These are phyloP conservation scores for Leptographium lundbergii DNA, from an alignment of 2,329 filamentous ascomycete species.

Conservation along the genomic window DNA sequence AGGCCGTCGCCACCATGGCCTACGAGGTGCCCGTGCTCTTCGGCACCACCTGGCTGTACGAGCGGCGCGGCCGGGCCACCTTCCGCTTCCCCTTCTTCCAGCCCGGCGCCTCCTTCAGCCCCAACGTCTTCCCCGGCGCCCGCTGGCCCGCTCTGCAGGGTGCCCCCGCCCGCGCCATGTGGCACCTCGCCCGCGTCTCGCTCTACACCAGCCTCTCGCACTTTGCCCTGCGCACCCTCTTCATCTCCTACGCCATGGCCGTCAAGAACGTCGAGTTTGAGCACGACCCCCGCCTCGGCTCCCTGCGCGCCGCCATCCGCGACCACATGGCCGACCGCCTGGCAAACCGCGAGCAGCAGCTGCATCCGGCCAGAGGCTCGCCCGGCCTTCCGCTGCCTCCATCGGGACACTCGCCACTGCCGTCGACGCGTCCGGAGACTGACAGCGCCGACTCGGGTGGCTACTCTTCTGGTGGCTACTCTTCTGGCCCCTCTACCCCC, in stretches of 20 bases:
- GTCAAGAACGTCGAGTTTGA: constrained; percentile 5
- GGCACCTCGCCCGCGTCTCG: constrained; percentile 9
- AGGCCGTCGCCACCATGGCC: constrained; percentile 4
- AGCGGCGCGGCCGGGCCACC: constrained; percentile 6
- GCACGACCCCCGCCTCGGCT: constrained; percentile 6
- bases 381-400: background rate
- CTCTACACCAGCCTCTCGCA: constrained; percentile 8
- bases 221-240: constrained; percentile 2
- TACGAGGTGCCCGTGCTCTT: constrained; percentile 7
- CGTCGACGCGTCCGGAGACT: background rate
- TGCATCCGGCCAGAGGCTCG: background rate
- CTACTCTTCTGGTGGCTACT: no score
- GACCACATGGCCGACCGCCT: background rate
- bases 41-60: background rate
- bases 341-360: background rate
- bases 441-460: no score
- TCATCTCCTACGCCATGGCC: constrained; percentile 3
- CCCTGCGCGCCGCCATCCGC: constrained; percentile 6
- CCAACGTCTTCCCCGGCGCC: constrained; percentile 6
- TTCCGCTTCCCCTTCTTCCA: constrained; percentile 12
- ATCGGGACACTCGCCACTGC: background rate
- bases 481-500: no score
- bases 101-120: constrained; percentile 7
- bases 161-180: constrained; percentile 4
- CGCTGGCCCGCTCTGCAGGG: constrained; percentile 1